These are phyloP conservation scores for Globisporangium cylindrosporum DNA, from an alignment of 352 stramenopile genomes.

Conservation along the genomic window DNA sequence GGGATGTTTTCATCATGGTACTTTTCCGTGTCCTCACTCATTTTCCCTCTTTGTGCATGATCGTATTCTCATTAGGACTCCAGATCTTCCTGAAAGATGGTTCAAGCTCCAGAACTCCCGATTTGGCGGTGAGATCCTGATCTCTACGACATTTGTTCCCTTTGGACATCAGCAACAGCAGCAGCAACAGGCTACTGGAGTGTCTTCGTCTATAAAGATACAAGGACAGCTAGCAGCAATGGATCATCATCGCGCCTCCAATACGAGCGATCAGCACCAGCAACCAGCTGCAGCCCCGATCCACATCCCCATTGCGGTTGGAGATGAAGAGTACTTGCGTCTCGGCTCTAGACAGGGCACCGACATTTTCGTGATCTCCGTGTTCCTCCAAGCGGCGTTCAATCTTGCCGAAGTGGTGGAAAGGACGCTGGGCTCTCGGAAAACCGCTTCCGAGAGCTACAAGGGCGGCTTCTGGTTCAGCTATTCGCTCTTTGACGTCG, in stretches of 20 bases:
- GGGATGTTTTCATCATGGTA: not conserved
- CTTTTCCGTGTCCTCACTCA: not conserved
- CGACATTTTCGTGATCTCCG: conserved; percentile 63
- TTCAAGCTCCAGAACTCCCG: conserved; percentile 70
- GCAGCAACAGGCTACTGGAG: not conserved
- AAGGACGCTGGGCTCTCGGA: conserved; percentile 2
- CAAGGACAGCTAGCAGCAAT: not conserved
- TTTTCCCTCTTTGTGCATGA: not conserved
- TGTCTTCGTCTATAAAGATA: not conserved
- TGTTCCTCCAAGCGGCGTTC: conserved; percentile 43
- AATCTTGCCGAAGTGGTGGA: conserved; percentile 29
- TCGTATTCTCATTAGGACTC: conserved; percentile 35
- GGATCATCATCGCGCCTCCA: not conserved
- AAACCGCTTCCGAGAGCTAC: conserved; percentile 10
- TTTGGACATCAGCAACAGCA: not conserved
- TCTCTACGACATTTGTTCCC: conserved; percentile 28
- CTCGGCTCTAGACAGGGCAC: conserved; percentile 37
- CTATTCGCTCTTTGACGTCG: conserved; percentile 81
- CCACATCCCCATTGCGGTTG: conserved; percentile 12
- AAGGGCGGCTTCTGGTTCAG: conserved; percentile 67
- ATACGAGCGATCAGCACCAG: not conserved
- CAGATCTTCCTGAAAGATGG: conserved; percentile 64
- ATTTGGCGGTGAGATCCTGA: conserved; percentile 66
- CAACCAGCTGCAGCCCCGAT: not conserved
- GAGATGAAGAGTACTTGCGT: conserved; percentile 46